A percentile compares a stretch with the other conserved stretches of the same genome.
Conservation (phyloP, 805 yeast genomes). For the Dipodascus geniculatus region DNA sequence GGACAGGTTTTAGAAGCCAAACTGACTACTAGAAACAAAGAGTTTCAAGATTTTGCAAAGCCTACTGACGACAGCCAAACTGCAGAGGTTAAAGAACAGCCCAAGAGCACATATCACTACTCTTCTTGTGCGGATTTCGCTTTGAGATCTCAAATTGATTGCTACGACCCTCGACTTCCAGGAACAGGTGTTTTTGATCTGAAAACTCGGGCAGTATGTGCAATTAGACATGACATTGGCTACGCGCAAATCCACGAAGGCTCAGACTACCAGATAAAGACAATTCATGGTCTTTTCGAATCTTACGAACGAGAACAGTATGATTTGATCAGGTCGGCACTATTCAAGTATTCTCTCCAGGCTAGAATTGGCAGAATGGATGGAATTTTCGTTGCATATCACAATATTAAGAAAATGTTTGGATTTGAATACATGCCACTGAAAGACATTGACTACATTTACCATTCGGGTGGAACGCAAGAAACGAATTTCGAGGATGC, state of each 20-base stretch:
- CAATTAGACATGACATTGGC: constrained; percentile 67
- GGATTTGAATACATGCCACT: constrained; percentile 87
- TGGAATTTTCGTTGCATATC: constrained; percentile 88
- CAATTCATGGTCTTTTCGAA: constrained; percentile 53
- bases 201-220: constrained; percentile 83
- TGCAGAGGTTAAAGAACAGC: constrained; percentile 9
- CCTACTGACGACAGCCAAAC: too few species aligned
- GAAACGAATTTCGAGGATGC: constrained; percentile 6
- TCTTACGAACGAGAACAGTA: constrained; percentile 72
- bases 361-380: constrained; percentile 96
- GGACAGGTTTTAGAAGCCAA: constrained; percentile 75
- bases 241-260: constrained; percentile 46
- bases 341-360: constrained; percentile 78
- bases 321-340: constrained; percentile 64
- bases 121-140: constrained; percentile 56
- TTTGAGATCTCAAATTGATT: constrained; percentile 86
- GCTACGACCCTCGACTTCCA: constrained; percentile 63
- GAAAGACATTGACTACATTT: constrained; percentile 51
- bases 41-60: constrained; percentile 29
- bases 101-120: constrained; percentile 50
- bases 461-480: constrained; percentile 33
- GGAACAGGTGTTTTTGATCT: constrained; percentile 88
- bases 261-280: constrained; percentile 55
- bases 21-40: constrained; percentile 47
- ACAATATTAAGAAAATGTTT: constrained; percentile 65